Base-by-base conservation (phyloP, 1,284 basidiomycete species). In the Vanrija humicola region DNA sequence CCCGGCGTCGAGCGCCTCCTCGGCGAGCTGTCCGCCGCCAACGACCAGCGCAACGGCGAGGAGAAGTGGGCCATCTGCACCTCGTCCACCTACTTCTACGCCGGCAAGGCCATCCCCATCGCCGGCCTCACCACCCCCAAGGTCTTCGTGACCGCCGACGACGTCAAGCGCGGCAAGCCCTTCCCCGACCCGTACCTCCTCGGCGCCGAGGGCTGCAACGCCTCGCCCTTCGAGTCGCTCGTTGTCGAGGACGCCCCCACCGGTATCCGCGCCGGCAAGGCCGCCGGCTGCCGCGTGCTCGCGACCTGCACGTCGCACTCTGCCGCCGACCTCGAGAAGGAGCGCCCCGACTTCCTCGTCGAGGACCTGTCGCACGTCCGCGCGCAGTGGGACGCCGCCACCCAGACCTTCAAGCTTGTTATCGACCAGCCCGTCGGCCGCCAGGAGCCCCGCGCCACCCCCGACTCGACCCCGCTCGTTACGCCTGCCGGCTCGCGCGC, bases 111-210 rank as follows among this genome's bases (percentile, higher is more conserved):
- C 43, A 67, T 77, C 63, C 74, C 74, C 34, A 75, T 73, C 40
- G 76, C 76, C 47, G 70, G 71, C 45, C 64, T 77, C 14, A 68
- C 73, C 43, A 74, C 70, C 18, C 76, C 76, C 44, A 73, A 76
- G 60, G 65, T 74, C 61, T 75, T 79, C 46, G 69, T 80, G 54
- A 79, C 78, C 23, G 78, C 77, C 56, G 76, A 79, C 64, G 71
- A 74, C 58, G 79, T 79, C 18, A 67, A 75, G 50, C 73, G 79
- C 42, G 82, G 82, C 1, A 79, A 77, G 50, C 83, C 85, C 69
- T 87, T 87, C 66, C 80, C 87, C 34, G 86, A 88, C 72, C 77
- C 78, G 8, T 80, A 79, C 70, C 72, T 79, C 43, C 72, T 75
- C 52, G 79, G 78, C 40, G 77, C 78, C 39, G 66, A 67, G 40